Base-by-base conservation (phyloP, 768 basidiomycete species). In the Trametes cinnabarina region DNA sequence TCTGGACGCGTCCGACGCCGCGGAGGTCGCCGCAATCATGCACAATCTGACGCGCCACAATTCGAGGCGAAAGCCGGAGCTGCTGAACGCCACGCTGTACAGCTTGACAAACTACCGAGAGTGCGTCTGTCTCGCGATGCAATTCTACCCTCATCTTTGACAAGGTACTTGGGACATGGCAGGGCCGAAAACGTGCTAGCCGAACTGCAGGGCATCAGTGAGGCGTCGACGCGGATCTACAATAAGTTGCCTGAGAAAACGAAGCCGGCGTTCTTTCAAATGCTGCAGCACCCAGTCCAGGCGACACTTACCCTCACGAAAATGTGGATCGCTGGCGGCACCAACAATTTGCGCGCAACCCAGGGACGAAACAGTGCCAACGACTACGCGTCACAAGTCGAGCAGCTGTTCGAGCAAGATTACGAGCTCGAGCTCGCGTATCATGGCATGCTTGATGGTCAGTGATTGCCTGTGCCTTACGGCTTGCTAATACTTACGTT, bases 101-200 rank as follows among this genome's bases (percentile, higher is more conserved):
- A 86, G 83, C 58, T 65, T 88, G 62, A 76, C 76, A 46, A 83
- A 86, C 67, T 89, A 88, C 69, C 74, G 86, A 66, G 87, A 90
- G 86, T 87, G 63, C 58, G 84, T 74, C 4, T 19, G 7, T n/a
- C 8, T 46, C 8, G 17, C 25, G 9, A 10, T 22, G 8, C 15
- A 34, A 14, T 14, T 7, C 14, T 34, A 14, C 34, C 34, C 34
- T 34, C 14, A 14, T 14, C 34, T 34, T 14, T 7, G 34, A 34
- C 14, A 2, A 3, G 25, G 12, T 12, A 52, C 48, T 39, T 47
- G 39, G 15, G 30, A 23, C 37, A 11, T 55, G 3, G 6, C 25
- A 87, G 86, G 67, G 84, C 86, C 17, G 87, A 89, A 11, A 77
- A 65, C 40, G 75, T 87, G 10, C 67, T 82, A 35, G 72, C 71